Evolutionary conservation across 1,284 basidiomycete genomes (phyloP).

Genomic region (Puccinia sorghi): DNA sequence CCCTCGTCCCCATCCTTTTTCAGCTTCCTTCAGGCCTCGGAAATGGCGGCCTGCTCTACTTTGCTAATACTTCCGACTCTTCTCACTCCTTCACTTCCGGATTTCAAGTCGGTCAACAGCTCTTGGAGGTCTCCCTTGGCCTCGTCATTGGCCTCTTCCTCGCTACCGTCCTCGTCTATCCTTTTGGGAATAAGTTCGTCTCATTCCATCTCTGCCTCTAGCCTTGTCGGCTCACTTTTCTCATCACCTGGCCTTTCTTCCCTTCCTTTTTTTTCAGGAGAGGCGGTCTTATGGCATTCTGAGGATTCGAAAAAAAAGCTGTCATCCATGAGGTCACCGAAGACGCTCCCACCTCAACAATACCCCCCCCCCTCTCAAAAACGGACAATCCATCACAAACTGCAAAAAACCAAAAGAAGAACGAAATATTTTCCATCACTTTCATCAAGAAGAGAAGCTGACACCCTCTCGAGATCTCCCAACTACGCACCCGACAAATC

Average conservation of each 20-base stretch:
- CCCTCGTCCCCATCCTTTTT: constrained; percentile 63
- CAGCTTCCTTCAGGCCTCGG: constrained; percentile 35
- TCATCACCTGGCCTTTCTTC: constrained; percentile 23
- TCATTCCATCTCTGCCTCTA: not conserved
- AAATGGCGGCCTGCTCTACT: constrained; percentile 36
- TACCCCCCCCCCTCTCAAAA: no score
- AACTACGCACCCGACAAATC: no score
- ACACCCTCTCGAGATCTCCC: no score
- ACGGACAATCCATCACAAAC: no score
- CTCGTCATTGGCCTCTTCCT: constrained; percentile 72
- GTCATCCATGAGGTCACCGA: no score
- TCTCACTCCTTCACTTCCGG: constrained; percentile 35
- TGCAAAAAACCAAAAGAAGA: no score
- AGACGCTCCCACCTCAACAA: no score
- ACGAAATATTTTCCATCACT: no score
- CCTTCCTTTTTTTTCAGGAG: constrained; percentile 51
- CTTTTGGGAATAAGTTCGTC: constrained; percentile 57
- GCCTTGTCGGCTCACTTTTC: not conserved
- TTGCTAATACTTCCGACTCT: constrained; percentile 29
- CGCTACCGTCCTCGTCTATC: constrained; percentile 61
- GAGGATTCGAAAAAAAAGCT: not conserved
- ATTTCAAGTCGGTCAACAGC: constrained; percentile 40
- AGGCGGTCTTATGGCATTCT: constrained; percentile 50
- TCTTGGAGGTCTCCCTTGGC: constrained; percentile 70
- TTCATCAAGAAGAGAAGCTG: no score